Percentiles rank a stretch among this genome's conserved stretches.
phyloP scores from a whole-genome alignment of 2,329 filamentous ascomycete species.

The Lasiodiplodia hormozganensis region DNA sequence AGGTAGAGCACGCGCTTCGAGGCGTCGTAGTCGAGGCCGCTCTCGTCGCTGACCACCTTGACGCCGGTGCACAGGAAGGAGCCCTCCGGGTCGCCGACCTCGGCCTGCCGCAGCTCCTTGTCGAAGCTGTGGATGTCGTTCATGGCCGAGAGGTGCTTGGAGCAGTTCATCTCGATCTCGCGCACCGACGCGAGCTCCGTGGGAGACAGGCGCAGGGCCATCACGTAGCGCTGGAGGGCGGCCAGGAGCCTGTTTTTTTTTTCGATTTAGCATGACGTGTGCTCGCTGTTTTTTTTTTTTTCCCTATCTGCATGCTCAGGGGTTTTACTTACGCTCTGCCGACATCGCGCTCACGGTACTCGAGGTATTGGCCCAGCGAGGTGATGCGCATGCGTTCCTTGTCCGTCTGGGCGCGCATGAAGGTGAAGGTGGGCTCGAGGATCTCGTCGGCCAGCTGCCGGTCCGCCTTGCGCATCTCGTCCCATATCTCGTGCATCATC shows the following conservation, averaged over 20 bases:
- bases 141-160: conserved; percentile 49
- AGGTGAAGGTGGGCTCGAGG: conserved; percentile 48
- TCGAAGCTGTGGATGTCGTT: conserved; percentile 53
- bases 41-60: conserved; percentile 38
- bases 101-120: conserved; percentile 43
- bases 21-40: conserved; percentile 34
- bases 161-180: conserved; percentile 44
- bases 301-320: neutral
- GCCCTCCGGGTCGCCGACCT: conserved; percentile 37
- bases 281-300: too few species aligned
- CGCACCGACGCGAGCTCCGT: conserved; percentile 38
- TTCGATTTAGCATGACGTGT: neutral
- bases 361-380: conserved; percentile 44
- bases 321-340: conserved; percentile 47
- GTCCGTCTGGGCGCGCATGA: conserved; percentile 53
- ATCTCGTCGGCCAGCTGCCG: conserved; percentile 46
- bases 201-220: conserved; percentile 39
- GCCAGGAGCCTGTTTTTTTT: conserved; percentile 43
- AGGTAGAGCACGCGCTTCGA: conserved; percentile 42
- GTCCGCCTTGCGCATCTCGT: conserved; percentile 48
- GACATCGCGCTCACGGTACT: conserved; percentile 50
- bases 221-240: conserved; percentile 51
- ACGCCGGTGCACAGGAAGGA: conserved; percentile 43
- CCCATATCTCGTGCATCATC: conserved; percentile 47
- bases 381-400: conserved; percentile 35